Conservation (phyloP, 768 basidiomycete species). For the Tremella mesenterica region DNA sequence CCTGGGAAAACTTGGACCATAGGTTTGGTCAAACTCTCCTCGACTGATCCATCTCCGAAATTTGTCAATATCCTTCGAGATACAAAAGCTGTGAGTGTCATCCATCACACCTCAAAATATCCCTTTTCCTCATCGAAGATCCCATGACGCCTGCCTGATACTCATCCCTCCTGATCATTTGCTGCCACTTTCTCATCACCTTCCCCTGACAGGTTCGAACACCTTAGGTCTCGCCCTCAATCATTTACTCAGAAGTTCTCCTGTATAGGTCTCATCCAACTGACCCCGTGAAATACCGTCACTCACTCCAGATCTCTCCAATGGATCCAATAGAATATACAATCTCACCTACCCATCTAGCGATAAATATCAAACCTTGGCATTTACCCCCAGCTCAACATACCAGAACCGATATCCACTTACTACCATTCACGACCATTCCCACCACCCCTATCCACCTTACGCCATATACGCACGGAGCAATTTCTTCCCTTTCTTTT, state of each 20-base stretch:
- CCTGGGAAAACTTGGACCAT: constrained; percentile 32
- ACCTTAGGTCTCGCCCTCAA: no score
- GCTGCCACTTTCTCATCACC: no score
- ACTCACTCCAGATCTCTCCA: constrained; percentile 52
- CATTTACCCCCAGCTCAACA: constrained; percentile 67
- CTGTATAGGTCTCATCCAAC: background rate
- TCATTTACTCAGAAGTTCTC: no score
- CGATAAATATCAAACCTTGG: constrained; percentile 82
- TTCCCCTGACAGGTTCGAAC: no score
- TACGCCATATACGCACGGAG: constrained; percentile 77
- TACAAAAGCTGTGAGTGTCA: constrained; percentile 14
- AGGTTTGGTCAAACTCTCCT: constrained; percentile 8
- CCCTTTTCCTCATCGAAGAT: no score
- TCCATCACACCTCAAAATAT: background rate
- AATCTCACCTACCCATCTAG: constrained; percentile 55
- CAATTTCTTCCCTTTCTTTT: constrained; percentile 65
- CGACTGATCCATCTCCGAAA: constrained; percentile 45
- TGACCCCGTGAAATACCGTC: background rate
- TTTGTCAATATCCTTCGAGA: constrained; percentile 19
- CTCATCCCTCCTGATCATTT: no score
- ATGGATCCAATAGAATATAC: constrained; percentile 47
- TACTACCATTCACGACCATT: constrained; percentile 44
- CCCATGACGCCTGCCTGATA: no score
- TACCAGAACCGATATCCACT: constrained; percentile 72
- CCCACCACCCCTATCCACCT: constrained; percentile 53